Conservation (phyloP, 148 eudicot genomes). For the Arbutus unedo region DNA sequence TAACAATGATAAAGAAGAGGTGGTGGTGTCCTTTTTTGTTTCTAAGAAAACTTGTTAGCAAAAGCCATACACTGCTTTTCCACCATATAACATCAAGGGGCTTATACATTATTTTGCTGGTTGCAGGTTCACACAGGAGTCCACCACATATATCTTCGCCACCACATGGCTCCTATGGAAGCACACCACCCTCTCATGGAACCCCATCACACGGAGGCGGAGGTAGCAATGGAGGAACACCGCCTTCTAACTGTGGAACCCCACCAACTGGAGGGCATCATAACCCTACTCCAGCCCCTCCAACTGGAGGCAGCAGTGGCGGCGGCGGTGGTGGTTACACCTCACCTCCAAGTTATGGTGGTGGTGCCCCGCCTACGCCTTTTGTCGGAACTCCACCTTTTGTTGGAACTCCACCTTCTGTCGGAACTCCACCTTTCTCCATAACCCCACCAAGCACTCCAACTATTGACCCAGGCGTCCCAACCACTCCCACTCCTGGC, state of each 20-base stretch:
- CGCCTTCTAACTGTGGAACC: constrained; percentile 21
- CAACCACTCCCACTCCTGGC: constrained; percentile 18
- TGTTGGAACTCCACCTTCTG: constrained; percentile 15
- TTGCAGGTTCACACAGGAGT: constrained; percentile 28
- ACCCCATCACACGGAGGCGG: constrained; percentile 11
- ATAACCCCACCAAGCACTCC: constrained; percentile 29
- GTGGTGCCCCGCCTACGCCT: constrained; percentile 20
- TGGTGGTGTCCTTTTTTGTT: neutral
- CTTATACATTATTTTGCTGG: neutral
- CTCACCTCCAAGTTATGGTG: constrained; percentile 26
- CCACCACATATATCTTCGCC: constrained; percentile 21
- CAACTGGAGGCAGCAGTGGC: neutral
- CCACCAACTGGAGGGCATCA: constrained; percentile 41
- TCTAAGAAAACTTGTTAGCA: too few relatives aligned
- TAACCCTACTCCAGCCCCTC: constrained; percentile 39
- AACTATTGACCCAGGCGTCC: constrained; percentile 30
- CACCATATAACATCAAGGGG: neutral
- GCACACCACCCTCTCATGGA: constrained; percentile 14
- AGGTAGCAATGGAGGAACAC: constrained; percentile 16
- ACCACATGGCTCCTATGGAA: constrained; percentile 8
- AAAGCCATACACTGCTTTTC: neutral
- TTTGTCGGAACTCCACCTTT: constrained; percentile 12
- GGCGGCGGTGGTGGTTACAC: constrained; percentile 21
- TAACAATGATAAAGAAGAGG: too few relatives aligned
- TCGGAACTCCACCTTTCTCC: constrained; percentile 11